A percentile compares a stretch with the other conserved stretches of the same genome.
Evolutionary conservation across 495 filamentous ascomycete genomes (phyloP).

Genomic region (Tuber calosporum): DNA sequence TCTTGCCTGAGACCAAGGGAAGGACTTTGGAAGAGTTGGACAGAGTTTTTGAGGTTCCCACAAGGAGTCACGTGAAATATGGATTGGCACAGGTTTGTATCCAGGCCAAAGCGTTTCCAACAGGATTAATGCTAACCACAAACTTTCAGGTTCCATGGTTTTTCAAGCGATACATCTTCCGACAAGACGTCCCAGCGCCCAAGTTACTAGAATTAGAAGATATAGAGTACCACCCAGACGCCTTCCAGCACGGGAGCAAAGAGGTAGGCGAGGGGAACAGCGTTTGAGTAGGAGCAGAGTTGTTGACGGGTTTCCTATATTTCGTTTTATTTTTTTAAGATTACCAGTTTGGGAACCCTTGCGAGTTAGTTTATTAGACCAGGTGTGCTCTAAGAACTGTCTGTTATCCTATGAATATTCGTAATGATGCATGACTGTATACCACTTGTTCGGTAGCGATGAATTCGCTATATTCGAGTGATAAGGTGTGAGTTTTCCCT

Average conservation of each 20-base stretch:
- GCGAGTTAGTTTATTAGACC: background rate
- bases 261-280: constrained; percentile 19
- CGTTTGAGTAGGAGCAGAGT: constrained; percentile 7
- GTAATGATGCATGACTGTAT: background rate
- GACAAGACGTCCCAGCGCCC: constrained; percentile 43
- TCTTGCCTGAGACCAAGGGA: constrained; percentile 72
- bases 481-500: background rate
- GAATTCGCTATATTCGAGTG: background rate
- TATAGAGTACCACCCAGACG: constrained; percentile 22
- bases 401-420: background rate
- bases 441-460: background rate
- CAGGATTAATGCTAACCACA: background rate
- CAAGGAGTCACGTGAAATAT: constrained; percentile 48
- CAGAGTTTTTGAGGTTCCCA: constrained; percentile 53
- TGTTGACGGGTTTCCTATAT: background rate
- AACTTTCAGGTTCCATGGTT: constrained; percentile 47
- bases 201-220: constrained; percentile 29
- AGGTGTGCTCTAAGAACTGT: background rate
- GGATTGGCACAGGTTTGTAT: constrained; percentile 12
- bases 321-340: background rate
- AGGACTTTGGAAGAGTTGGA: constrained; percentile 63
- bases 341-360: background rate
- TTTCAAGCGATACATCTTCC: constrained; percentile 47
- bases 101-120: background rate
- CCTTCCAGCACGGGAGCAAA: constrained; percentile 7